phyloP scores from a whole-genome alignment of 129 eudicot genomes.

The Rutidosis leptorrhynchoides region DNA sequence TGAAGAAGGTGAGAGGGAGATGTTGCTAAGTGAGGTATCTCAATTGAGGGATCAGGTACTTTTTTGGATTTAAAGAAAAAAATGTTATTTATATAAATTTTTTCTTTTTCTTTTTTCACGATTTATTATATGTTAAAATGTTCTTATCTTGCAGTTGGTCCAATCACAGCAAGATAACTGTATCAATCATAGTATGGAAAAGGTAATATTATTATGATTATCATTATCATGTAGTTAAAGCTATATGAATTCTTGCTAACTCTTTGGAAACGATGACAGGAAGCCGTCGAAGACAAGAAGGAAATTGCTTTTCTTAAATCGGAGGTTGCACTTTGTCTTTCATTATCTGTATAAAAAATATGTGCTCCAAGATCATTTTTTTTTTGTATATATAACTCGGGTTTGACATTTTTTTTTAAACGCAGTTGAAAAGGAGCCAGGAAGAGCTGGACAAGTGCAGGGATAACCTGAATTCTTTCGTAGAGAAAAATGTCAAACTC shows the following conservation, averaged over 20 bases:
- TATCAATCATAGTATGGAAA: constrained; percentile 30
- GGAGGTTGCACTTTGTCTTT: constrained; percentile 45
- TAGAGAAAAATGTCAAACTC: constrained; percentile 61
- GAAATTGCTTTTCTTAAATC: constrained; percentile 40
- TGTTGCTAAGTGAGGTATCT: constrained; percentile 66
- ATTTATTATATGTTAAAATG: background rate
- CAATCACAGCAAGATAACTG: constrained; percentile 35
- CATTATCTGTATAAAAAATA: background rate
- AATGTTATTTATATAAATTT: too few species aligned
- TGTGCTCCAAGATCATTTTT: too few species aligned
- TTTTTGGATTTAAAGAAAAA: background rate
- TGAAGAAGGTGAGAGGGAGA: constrained; percentile 89
- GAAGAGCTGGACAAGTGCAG: constrained; percentile 55
- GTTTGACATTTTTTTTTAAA: constrained; percentile 19
- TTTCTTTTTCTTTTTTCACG: background rate
- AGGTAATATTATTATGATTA: constrained; percentile 28
- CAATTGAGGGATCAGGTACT: constrained; percentile 64
- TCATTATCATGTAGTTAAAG: constrained; percentile 1
- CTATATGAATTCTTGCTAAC: background rate
- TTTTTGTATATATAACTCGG: background rate
- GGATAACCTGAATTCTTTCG: constrained; percentile 48
- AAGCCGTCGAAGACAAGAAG: constrained; percentile 25
- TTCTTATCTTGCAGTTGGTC: constrained; percentile 44
- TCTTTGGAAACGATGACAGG: constrained; percentile 41
- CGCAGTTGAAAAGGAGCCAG: constrained; percentile 48